phyloP scores from a whole-genome alignment of 75 land plant species.

The Picea glauca region DNA sequence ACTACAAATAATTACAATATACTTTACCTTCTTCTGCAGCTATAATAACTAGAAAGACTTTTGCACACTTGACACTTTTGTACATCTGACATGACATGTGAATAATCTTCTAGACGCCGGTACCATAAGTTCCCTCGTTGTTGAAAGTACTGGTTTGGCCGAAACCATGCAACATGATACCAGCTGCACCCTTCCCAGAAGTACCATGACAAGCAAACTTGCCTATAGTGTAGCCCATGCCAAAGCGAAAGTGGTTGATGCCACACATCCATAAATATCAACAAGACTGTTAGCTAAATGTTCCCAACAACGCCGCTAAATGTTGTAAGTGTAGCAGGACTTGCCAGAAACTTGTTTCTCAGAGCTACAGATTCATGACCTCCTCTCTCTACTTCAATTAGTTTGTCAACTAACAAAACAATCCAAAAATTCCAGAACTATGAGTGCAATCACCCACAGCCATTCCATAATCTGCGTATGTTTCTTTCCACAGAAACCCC shows the following conservation, averaged over 20 bases:
- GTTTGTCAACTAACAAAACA: slow-evolving; percentile 13
- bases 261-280: slow-evolving; percentile 7
- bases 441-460: neutral
- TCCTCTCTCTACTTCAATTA: slow-evolving; percentile 10
- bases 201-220: slow-evolving; percentile 69
- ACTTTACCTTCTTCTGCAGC: no score
- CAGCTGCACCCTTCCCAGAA: slow-evolving; percentile 27
- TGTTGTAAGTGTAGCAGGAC: slow-evolving; percentile 1
- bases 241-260: no score
- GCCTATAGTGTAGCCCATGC: slow-evolving; percentile 42
- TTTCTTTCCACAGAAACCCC: neutral
- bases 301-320: no score
- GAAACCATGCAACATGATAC: slow-evolving; percentile 59
- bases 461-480: neutral
- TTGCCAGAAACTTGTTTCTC: slow-evolving; percentile 17
- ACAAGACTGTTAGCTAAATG: no score
- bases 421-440: neutral
- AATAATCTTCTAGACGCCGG: slow-evolving; percentile 41
- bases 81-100: slow-evolving; percentile 48
- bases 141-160: slow-evolving; percentile 29
- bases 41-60: no score
- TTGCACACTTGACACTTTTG: no score
- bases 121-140: slow-evolving; percentile 36
- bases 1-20: no score
- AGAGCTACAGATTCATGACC: slow-evolving; percentile 13